Percentiles rank a stretch among this genome's conserved stretches.
phyloP scores from a whole-genome alignment of 768 basidiomycete genomes.

The Lentinula sp. region DNA sequence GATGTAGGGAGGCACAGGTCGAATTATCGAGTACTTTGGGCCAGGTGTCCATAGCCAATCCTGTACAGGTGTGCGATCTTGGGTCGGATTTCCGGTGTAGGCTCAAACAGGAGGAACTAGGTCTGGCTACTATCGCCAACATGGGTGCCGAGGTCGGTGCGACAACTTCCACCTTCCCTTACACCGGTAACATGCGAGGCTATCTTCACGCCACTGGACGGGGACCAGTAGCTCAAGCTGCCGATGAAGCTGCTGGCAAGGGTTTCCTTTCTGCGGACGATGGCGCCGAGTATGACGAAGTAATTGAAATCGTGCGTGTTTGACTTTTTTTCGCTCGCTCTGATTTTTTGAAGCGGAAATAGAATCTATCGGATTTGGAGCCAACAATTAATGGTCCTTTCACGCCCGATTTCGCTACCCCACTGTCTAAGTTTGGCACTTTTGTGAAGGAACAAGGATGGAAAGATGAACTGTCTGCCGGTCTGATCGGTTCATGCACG shows the following conservation, averaged over 20 bases:
- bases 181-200: conserved; percentile 81
- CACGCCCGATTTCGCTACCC: conserved; percentile 94
- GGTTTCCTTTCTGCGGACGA: conserved; percentile 83
- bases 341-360: conserved; percentile 5
- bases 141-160: conserved; percentile 99
- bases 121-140: conserved; percentile 92
- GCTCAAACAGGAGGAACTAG: conserved; percentile 24
- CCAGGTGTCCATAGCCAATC: conserved; percentile 86
- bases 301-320: conserved; percentile 82
- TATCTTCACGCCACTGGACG: conserved; percentile 91
- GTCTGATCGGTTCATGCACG: conserved; percentile 96
- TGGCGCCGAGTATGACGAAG: conserved; percentile 89
- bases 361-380: conserved; percentile 87
- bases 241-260: conserved; percentile 70
- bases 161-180: conserved; percentile 98
- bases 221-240: conserved; percentile 77
- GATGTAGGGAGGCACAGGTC: conserved; percentile 85
- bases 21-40: conserved; percentile 96
- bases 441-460: conserved; percentile 84
- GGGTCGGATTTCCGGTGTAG: background rate
- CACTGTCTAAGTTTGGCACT: conserved; percentile 79
- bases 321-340: background rate
- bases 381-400: conserved; percentile 96
- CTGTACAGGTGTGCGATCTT: conserved; percentile 67
- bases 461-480: conserved; percentile 90